Evolutionary conservation across 352 stramenopile species (phyloP).

Genomic region (Thalassiosira exigua): DNA sequence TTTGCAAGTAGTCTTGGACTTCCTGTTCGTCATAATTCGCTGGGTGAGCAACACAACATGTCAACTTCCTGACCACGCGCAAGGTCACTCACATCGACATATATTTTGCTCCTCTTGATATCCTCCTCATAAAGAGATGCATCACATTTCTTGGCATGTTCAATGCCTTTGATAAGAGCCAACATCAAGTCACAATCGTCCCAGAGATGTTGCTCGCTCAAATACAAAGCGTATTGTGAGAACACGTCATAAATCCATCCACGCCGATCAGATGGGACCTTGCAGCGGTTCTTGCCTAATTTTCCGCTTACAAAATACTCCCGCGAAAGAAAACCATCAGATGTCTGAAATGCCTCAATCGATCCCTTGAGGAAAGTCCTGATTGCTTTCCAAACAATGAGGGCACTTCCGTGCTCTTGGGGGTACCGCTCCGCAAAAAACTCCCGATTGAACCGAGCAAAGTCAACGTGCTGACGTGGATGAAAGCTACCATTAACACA

Average conservation of each 20-base stretch:
- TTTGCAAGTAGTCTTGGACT: conserved; percentile 67
- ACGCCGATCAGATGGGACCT: conserved; percentile 44
- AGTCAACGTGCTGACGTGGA: conserved; percentile 48
- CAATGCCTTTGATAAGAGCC: conserved; percentile 29
- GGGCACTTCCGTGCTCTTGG: conserved; percentile 39
- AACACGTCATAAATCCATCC: conserved; percentile 59
- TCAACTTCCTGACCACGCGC: background rate
- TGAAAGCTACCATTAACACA: conserved; percentile 13
- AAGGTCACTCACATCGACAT: conserved; percentile 47
- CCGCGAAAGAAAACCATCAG: conserved; percentile 30
- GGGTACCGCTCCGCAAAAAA: conserved; percentile 37
- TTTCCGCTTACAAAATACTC: conserved; percentile 53
- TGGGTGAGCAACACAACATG: background rate
- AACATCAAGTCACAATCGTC: conserved; percentile 67
- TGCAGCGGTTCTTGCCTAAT: conserved; percentile 67
- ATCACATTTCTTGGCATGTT: conserved; percentile 17
- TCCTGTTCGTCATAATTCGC: conserved; percentile 9
- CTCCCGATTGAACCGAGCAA: conserved; percentile 61
- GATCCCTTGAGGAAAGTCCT: conserved; percentile 78
- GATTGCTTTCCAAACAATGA: conserved; percentile 78
- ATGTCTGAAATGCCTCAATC: conserved; percentile 64
- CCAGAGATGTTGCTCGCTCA: conserved; percentile 53
- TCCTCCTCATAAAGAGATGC: conserved; percentile 29
- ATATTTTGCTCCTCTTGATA: conserved; percentile 51
- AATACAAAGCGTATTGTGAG: conserved; percentile 57